Base-by-base conservation (phyloP, 306 rosid species). In the Cicer judaicum region DNA sequence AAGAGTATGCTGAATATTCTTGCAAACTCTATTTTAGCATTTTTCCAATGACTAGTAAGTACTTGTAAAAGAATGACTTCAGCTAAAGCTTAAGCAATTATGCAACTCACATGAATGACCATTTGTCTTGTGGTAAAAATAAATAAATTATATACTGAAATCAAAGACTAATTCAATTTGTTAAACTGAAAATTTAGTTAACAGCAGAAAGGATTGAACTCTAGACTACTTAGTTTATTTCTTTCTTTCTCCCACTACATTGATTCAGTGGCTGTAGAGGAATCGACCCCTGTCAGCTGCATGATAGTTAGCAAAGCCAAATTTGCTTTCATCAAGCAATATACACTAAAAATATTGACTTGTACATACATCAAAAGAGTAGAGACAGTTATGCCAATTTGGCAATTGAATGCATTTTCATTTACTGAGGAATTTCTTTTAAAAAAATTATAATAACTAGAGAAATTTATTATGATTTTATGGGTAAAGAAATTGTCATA, bases 11-110 rank as follows among this genome's bases (percentile, higher is more conserved):
- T 16, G 38, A 29, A 40, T 65, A 75, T 9, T 50, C 19, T 52
- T 52, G 38, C 34, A 4, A 38, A 8, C 62, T 50, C 52, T 36
- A 46, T 56, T 44, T 55, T 36, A 46, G 43, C 34, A 41, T 77
- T 77, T 34, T 34, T 77, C 42, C 62, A 77, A 24, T 66, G 49
- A 44, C 55, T 64, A 74, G 11, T 39, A 39, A 74, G 11, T 39
- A 39, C 16, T 74, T 49, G 36, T 63, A 8, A 24, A 38, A 63
- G 53, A 75, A 62, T 34, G 13, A 63, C 34, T 19, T 65, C 4
- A 64, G 39, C 64, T 43, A 50, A 74, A 64, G 39, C 39, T n/a
- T 65, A 53, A 75, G 19, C 71, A 43, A 59, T 39, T 18, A 59
- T 59, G 64, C 29, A 47, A 29, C 40, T 66, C 14, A 0, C 52